Percentiles rank a stretch among this genome's conserved stretches.
These are phyloP conservation scores for Orobanche coerulescens DNA, from an alignment of 257 asterid species.

Conservation along the genomic window DNA sequence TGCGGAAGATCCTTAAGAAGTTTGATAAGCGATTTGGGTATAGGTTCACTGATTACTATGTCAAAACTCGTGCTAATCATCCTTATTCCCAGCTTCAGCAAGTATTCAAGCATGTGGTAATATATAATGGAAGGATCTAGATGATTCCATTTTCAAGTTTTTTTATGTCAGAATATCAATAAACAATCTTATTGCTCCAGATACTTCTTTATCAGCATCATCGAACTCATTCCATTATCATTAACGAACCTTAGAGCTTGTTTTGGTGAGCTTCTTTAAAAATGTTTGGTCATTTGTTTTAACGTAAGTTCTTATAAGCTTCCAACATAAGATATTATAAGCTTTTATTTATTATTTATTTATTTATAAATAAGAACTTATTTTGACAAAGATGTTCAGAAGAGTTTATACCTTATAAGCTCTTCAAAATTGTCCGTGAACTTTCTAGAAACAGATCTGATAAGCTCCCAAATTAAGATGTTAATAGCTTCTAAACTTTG, in stretches of 20 bases:
- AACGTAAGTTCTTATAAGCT: too few relatives aligned
- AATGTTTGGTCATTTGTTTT: too few relatives aligned
- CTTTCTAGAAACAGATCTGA: not conserved
- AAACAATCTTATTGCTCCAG: not conserved
- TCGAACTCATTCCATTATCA: not conserved
- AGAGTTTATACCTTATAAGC: too few relatives aligned
- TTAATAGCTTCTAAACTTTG: too few relatives aligned
- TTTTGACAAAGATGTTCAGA: too few relatives aligned
- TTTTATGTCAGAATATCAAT: not conserved
- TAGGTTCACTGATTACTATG: constrained; percentile 88
- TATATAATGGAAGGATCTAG: constrained; percentile 12
- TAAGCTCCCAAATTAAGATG: not conserved
- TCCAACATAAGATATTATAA: too few relatives aligned
- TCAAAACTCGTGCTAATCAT: constrained; percentile 87
- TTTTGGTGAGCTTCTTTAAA: too few relatives aligned
- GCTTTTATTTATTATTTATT: too few relatives aligned
- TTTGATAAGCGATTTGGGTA: constrained; percentile 87
- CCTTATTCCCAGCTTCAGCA: constrained; percentile 99
- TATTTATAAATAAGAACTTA: too few relatives aligned
- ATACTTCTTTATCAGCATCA: not conserved
- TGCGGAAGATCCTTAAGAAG: constrained; percentile 92
- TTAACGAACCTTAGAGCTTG: not conserved
- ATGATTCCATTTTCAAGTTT: constrained; percentile 12
- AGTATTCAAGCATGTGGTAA: constrained; percentile 99
- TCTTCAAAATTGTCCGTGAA: too few relatives aligned